Conservation (phyloP, 441 rosid genomes). For the Gossypium schwendimanii region DNA sequence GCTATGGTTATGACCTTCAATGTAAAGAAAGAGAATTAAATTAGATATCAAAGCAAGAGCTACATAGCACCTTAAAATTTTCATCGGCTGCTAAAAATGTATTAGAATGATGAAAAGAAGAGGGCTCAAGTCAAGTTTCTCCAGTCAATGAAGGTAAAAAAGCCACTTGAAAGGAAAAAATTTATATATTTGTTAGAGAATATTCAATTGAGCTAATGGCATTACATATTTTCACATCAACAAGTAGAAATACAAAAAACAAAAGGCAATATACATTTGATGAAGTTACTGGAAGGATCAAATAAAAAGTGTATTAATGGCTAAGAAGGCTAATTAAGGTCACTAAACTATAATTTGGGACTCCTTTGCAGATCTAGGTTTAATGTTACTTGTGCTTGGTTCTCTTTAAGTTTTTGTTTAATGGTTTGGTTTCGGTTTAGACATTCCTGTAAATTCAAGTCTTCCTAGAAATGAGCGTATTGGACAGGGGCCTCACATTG, state of each 20-base stretch:
- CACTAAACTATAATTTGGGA: not conserved
- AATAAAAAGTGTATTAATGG: not conserved
- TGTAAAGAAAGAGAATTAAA: slow-evolving; percentile 3
- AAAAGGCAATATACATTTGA: not conserved
- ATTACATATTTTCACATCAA: not conserved
- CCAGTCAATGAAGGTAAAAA: not conserved
- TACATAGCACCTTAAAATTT: slow-evolving; percentile 10
- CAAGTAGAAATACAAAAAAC: not conserved
- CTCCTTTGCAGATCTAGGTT: not conserved
- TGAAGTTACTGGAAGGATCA: not conserved
- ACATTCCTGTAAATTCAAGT: not conserved
- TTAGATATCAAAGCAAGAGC: slow-evolving; percentile 11
- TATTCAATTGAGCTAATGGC: not conserved
- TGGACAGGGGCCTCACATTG: not conserved
- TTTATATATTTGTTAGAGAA: not conserved
- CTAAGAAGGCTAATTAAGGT: not conserved
- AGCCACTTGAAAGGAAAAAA: not conserved
- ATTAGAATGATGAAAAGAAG: not conserved
- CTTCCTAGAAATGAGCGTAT: not conserved
- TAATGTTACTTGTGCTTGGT: not conserved
- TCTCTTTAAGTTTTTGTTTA: not conserved
- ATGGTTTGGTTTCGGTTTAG: not conserved
- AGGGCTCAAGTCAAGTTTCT: not conserved
- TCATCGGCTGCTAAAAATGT: not conserved
- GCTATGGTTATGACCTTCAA: slow-evolving; percentile 62